phyloP scores from a whole-genome alignment of 257 asterid genomes.

The Scutellaria galericulata region DNA sequence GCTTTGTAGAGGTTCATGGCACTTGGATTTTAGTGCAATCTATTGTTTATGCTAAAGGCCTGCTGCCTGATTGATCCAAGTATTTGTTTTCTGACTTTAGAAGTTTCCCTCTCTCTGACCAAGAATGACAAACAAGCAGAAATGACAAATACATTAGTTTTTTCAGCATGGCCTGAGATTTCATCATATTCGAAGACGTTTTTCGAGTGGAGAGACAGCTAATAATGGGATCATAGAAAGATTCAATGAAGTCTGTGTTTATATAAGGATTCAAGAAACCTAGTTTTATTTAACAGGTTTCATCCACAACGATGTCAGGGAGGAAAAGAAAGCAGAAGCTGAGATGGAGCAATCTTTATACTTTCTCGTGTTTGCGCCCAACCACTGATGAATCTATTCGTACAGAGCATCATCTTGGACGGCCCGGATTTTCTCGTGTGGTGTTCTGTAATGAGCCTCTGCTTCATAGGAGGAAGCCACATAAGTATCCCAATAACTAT shows the following conservation, averaged over 20 bases:
- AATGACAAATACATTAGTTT: slow-evolving; percentile 35
- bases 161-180: not conserved
- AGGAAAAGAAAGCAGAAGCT: slow-evolving; percentile 42
- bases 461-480: slow-evolving; percentile 49
- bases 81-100: slow-evolving; percentile 34
- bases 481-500: slow-evolving; percentile 53
- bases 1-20: slow-evolving; percentile 38
- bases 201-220: slow-evolving; percentile 30
- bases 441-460: slow-evolving; percentile 65
- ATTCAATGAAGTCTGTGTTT: slow-evolving; percentile 21
- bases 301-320: not conserved
- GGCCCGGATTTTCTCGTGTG: slow-evolving; percentile 55
- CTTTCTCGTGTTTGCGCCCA: slow-evolving; percentile 59
- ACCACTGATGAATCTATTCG: slow-evolving; percentile 29
- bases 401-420: slow-evolving; percentile 41
- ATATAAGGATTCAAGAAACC: slow-evolving; percentile 6
- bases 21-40: slow-evolving; percentile 42
- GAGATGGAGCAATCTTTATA: slow-evolving; percentile 67
- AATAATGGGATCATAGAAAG: slow-evolving; percentile 11
- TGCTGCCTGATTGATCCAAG: slow-evolving; percentile 54
- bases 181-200: slow-evolving; percentile 18
- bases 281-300: not conserved
- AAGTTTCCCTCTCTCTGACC: slow-evolving; percentile 32
- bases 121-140: slow-evolving; percentile 43
- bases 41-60: slow-evolving; percentile 41